Percentiles rank a stretch among this genome's conserved stretches.
phyloP scores from a whole-genome alignment of 768 basidiomycete genomes.

The Boletus vermiculosoides region DNA sequence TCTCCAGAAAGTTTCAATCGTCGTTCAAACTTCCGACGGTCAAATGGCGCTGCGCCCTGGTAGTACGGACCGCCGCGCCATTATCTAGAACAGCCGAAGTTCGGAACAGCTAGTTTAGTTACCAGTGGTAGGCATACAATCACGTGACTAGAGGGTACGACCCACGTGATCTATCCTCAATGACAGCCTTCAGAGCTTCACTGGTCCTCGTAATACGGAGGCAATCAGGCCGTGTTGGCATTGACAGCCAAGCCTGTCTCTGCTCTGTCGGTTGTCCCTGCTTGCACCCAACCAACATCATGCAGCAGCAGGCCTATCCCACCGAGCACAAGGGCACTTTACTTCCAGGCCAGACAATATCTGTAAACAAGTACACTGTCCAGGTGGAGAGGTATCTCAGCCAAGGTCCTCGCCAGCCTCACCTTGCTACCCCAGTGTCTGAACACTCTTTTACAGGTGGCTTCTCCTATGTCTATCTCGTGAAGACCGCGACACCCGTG shows the following conservation, averaged over 20 bases:
- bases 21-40: background rate
- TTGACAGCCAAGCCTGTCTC: constrained; percentile 2
- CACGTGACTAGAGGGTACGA: constrained; percentile 5
- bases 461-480: constrained; percentile 97
- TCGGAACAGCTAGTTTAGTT: no score
- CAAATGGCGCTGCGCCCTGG: background rate
- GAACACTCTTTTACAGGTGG: constrained; percentile 60
- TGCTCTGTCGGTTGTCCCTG: constrained; percentile 4
- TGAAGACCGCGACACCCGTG: constrained; percentile 80
- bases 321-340: constrained; percentile 62
- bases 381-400: constrained; percentile 93
- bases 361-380: constrained; percentile 86
- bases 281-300: constrained; percentile 12
- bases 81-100: background rate
- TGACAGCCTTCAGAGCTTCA: background rate
- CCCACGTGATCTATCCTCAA: constrained; percentile 17
- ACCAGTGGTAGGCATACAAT: no score
- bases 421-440: constrained; percentile 9
- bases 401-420: constrained; percentile 61
- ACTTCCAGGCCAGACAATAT: constrained; percentile 79
- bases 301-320: constrained; percentile 46
- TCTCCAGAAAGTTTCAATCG: background rate
- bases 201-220: background rate
- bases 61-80: background rate
- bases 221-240: background rate